Evolutionary conservation across 129 eudicot genomes (phyloP).

Genomic region (Sambucus nigra): DNA sequence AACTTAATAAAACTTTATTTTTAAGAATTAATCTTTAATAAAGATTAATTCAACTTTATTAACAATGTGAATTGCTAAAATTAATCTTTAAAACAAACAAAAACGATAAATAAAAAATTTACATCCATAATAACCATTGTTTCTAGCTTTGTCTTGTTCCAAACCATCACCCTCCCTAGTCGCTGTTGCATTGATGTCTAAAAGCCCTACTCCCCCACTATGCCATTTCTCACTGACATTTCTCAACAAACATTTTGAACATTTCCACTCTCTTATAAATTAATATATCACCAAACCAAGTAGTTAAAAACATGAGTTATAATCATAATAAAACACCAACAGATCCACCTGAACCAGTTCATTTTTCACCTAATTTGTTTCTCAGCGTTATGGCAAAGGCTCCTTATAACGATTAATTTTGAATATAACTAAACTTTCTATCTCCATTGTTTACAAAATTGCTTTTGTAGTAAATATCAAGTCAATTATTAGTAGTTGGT

Average conservation of each 20-base stretch:
- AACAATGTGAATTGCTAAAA: neutral
- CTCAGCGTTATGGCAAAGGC: constrained; percentile 40
- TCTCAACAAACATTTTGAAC: constrained; percentile 34
- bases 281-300: constrained; percentile 29
- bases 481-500: neutral
- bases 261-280: constrained; percentile 29
- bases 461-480: neutral
- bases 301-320: no score
- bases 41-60: no score
- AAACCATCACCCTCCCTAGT: constrained; percentile 24
- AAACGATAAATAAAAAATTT: neutral
- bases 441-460: constrained; percentile 6
- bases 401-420: constrained; percentile 24
- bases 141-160: constrained; percentile 10
- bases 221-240: constrained; percentile 3
- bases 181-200: constrained; percentile 44
- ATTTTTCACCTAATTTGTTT: no score
- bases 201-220: constrained; percentile 25
- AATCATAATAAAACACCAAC: no score
- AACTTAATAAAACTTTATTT: no score
- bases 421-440: no score
- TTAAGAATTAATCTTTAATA: no score
- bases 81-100: neutral
- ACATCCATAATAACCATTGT: neutral
- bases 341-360: no score